These are phyloP conservation scores for Pythium grandisporangium DNA, from an alignment of 352 stramenopile species.

Conservation along the genomic window DNA sequence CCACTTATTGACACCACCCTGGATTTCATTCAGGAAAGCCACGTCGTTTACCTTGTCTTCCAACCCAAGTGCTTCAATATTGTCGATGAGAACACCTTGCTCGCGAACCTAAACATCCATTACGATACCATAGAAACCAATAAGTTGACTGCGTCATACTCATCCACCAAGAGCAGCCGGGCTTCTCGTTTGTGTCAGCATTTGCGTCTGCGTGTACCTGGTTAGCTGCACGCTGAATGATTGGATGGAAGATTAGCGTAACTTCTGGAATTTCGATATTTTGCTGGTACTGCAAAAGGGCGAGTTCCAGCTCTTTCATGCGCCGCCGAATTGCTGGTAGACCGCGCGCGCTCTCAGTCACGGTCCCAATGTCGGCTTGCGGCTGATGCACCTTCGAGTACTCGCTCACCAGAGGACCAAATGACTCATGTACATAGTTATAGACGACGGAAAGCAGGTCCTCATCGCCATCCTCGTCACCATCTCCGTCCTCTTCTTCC, in stretches of 20 bases:
- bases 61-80: conserved; percentile 64
- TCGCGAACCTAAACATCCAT: conserved; percentile 38
- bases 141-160: no score
- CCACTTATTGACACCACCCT: conserved; percentile 90
- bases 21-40: conserved; percentile 82
- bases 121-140: no score
- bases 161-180: no score
- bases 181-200: no score
- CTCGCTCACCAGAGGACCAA: conserved; percentile 77
- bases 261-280: conserved; percentile 94
- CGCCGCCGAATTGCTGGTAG: conserved; percentile 80
- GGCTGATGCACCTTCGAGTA: conserved; percentile 81
- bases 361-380: conserved; percentile 48
- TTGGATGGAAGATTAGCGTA: conserved; percentile 80
- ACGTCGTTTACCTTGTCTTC: conserved; percentile 80
- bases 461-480: conserved; percentile 40
- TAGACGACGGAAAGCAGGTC: conserved; percentile 79
- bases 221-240: conserved; percentile 76
- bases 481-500: conserved; percentile 30
- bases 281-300: conserved; percentile 91
- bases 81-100: conserved; percentile 67
- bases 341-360: conserved; percentile 59
- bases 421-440: conserved; percentile 86
- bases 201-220: no score
- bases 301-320: conserved; percentile 93